Evolutionary conservation across 106 monocot genomes (phyloP).

Genomic region (Dendrobium catenatum): DNA sequence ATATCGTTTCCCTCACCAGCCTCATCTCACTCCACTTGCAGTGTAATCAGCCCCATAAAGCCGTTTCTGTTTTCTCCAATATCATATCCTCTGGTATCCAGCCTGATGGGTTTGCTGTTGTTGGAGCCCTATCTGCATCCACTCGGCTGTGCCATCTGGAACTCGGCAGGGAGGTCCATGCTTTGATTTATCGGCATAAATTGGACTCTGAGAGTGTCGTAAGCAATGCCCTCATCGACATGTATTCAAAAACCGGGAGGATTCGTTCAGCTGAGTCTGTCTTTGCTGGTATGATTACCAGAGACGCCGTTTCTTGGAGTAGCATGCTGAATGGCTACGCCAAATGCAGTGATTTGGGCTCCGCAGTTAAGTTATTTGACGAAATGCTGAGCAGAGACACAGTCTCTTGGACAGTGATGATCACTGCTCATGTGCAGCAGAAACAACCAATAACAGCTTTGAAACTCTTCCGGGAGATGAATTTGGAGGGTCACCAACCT

Average conservation of each 20-base stretch:
- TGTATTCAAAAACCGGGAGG: constrained; percentile 30
- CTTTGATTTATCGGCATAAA: constrained; percentile 21
- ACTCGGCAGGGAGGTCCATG: constrained; percentile 38
- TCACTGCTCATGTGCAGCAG: constrained; percentile 27
- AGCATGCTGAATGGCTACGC: constrained; percentile 29
- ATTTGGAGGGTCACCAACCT: constrained; percentile 16
- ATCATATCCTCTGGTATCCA: constrained; percentile 13
- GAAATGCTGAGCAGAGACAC: constrained; percentile 20
- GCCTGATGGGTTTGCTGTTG: constrained; percentile 50
- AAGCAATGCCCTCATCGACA: constrained; percentile 38
- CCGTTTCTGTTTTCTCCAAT: constrained; percentile 30
- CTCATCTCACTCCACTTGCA: constrained; percentile 44
- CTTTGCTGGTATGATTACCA: constrained; percentile 21
- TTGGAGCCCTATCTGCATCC: constrained; percentile 46
- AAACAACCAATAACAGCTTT: constrained; percentile 22
- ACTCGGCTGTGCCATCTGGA: constrained; percentile 6
- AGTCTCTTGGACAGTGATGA: constrained; percentile 39
- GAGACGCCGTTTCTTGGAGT: constrained; percentile 27
- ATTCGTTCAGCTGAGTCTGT: constrained; percentile 16
- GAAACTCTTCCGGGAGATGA: constrained; percentile 28
- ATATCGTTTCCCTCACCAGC: constrained; percentile 56
- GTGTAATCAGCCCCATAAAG: constrained; percentile 18
- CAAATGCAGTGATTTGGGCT: constrained; percentile 19
- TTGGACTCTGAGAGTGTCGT: constrained; percentile 27
- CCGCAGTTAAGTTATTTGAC: constrained; percentile 20